Evolutionary conservation across 2,329 filamentous ascomycete species (phyloP), one percentile per base, ranked within the genome.

Genomic region (Cercospora sojina): DNA sequence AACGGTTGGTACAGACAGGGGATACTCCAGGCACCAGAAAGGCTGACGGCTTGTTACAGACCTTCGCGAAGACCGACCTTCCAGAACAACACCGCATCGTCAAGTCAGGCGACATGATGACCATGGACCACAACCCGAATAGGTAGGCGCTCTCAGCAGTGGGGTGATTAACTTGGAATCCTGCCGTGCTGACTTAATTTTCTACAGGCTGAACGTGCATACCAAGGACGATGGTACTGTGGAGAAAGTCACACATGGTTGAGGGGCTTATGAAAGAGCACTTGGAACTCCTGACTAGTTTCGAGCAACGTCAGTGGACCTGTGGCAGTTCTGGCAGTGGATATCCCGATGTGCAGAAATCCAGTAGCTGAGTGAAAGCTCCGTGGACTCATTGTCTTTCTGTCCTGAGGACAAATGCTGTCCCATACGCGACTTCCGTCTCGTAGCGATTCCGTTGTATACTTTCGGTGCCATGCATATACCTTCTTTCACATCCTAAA

Each of bases 11-110:
- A 10, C 25, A 43, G 5, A 20, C 27, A 29, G 57, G 13, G 12
- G 35, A 38, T 35, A 27, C 51, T 31, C 41, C 62, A 62, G 31
- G 27, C 31, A 59, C 12, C 31, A 43, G 35, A 41, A 61, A 35
- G 18, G 25, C 20, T 43, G n/a, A 41, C 27, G 10, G 8, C 3
- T 64, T 59, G 51, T n/a, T 13, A 0, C 60, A 84, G 82, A 84
- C 82, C 0, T 84, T 84, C 67, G 83, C 83, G 16, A 83, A 82
- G 72, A 76, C 77, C 49, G 82, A 84, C 62, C 77, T 84, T 12
- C 83, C 83, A 8, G 73, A 81, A 68, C 76, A 81, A 69, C 81
- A 83, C 74, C 79, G 82, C 59, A 76, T 84, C 5, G 68, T 84
- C 47, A 78, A 80, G 76, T 78, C 80, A 49, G 82, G 79, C 64